A percentile compares a stretch with the other conserved stretches of the same genome.
These are phyloP conservation scores for Schrenkiella parvula DNA, from an alignment of 345 rosid species.

Conservation along the genomic window DNA sequence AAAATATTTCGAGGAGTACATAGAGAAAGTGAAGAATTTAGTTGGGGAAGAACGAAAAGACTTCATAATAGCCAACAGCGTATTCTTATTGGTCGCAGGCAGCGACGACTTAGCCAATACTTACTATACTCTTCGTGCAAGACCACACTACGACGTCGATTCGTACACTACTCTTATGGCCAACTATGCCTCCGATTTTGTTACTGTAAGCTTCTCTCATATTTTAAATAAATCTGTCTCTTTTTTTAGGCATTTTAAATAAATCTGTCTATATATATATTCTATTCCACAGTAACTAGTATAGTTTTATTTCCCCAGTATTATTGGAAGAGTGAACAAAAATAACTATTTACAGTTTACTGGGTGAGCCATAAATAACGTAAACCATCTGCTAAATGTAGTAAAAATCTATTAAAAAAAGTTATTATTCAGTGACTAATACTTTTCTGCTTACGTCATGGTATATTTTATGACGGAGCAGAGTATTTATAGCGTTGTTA, in stretches of 20 bases:
- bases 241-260: background rate
- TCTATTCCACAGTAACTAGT: background rate
- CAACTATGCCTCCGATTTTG: slow-evolving; percentile 42
- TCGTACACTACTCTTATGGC: slow-evolving; percentile 45
- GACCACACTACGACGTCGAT: slow-evolving; percentile 38
- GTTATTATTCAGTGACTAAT: background rate
- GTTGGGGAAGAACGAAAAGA: slow-evolving; percentile 50
- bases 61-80: slow-evolving; percentile 39
- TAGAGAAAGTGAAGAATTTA: slow-evolving; percentile 31
- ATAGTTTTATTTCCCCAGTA: background rate
- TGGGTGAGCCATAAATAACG: background rate
- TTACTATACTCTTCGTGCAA: slow-evolving; percentile 38
- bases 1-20: slow-evolving; percentile 46
- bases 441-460: background rate
- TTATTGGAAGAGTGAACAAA: background rate
- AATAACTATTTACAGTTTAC: background rate
- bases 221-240: background rate
- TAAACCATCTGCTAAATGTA: background rate
- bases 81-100: slow-evolving; percentile 44
- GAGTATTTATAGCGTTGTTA: background rate
- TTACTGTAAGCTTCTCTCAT: slow-evolving; percentile 33
- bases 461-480: background rate
- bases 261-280: background rate
- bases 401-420: background rate
- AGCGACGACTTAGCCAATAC: slow-evolving; percentile 65